These are phyloP conservation scores for Chalciporus sphaerocephalus DNA, from an alignment of 768 basidiomycete genomes.

Conservation along the genomic window DNA sequence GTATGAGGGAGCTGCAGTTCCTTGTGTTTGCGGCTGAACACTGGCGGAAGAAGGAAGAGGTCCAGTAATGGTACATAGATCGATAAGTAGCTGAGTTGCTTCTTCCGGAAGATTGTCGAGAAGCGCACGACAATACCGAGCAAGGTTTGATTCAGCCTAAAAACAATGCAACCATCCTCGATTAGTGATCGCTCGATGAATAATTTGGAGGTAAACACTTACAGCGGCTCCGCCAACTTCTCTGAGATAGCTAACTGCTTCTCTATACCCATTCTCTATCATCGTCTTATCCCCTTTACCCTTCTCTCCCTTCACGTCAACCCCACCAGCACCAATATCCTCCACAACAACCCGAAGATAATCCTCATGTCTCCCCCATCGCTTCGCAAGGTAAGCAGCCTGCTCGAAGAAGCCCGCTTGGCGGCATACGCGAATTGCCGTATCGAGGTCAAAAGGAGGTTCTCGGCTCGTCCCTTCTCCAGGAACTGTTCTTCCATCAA, in stretches of 20 bases:
- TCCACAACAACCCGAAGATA: conserved; percentile 93
- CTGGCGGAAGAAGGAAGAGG: conserved; percentile 36
- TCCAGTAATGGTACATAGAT: conserved; percentile 74
- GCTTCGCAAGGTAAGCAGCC: conserved; percentile 87
- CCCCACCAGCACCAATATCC: conserved; percentile 53
- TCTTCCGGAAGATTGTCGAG: conserved; percentile 78
- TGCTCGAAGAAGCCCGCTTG: conserved; percentile 97
- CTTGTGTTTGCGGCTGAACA: conserved; percentile 22
- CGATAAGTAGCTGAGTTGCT: conserved; percentile 87
- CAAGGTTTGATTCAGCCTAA: conserved; percentile 81
- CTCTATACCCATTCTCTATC: conserved; percentile 44
- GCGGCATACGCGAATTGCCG: conserved; percentile 92
- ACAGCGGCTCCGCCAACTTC: conserved; percentile 76
- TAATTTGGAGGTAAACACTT: conserved; percentile 29
- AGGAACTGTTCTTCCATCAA: conserved; percentile 17
- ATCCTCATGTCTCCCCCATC: conserved; percentile 88
- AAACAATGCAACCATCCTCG: background rate
- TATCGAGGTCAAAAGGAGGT: conserved; percentile 94
- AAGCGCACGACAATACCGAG: conserved; percentile 84
- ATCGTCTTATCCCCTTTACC: conserved; percentile 34
- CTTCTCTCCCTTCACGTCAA: conserved; percentile 7
- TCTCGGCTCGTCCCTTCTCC: conserved; percentile 51
- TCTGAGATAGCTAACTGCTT: conserved; percentile 78
- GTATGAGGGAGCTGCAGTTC: conserved; percentile 52
- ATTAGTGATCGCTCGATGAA: background rate